phyloP scores from a whole-genome alignment of 176 grass and related monocot species.

The Raddia distichophylla region DNA sequence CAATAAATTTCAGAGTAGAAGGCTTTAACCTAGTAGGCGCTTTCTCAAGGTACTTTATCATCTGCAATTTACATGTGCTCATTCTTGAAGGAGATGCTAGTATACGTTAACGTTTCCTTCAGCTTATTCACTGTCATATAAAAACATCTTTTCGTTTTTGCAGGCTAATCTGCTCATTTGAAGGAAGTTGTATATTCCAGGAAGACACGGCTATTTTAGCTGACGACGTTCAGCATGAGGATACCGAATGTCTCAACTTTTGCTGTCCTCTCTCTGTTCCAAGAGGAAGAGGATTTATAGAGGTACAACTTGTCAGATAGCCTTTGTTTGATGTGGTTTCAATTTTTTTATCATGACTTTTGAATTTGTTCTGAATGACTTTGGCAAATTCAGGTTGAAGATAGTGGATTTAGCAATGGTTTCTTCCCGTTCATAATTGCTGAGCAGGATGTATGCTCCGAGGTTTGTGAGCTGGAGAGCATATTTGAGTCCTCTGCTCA shows the following conservation, averaged over 20 bases:
- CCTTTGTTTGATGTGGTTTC: conserved; percentile 27
- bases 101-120: conserved; percentile 18
- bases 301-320: conserved; percentile 52
- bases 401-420: conserved; percentile 77
- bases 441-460: conserved; percentile 87
- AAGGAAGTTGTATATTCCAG: conserved; percentile 75
- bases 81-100: conserved; percentile 6
- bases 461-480: conserved; percentile 83
- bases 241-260: conserved; percentile 64
- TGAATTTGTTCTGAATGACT: conserved; percentile 23
- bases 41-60: conserved; percentile 67
- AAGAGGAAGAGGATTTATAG: conserved; percentile 96
- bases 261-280: conserved; percentile 69
- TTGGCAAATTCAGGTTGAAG: conserved; percentile 71
- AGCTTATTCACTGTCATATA: conserved; percentile 14
- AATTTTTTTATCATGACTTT: conserved; percentile 14
- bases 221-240: conserved; percentile 43
- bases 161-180: conserved; percentile 91
- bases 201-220: conserved; percentile 54
- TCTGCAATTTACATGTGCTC: conserved; percentile 24
- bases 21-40: conserved; percentile 66
- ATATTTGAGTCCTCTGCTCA: conserved; percentile 51
- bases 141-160: conserved; percentile 32
- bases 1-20: conserved; percentile 73
- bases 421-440: conserved; percentile 99